Conservation (phyloP, 2,329 filamentous ascomycete genomes). For the Pezicula neosporulosa region DNA sequence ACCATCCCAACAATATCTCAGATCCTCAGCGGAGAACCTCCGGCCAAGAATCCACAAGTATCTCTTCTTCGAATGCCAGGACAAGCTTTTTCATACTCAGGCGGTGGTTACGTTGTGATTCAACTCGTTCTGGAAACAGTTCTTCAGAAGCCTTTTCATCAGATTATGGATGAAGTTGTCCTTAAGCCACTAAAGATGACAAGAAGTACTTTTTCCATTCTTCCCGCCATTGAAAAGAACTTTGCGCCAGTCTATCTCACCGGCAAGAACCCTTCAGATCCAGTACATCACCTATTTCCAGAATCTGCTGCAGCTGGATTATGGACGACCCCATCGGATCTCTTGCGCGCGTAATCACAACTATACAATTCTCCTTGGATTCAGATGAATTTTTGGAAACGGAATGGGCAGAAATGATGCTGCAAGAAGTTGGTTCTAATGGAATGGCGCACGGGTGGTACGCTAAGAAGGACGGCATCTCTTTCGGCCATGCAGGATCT, state of each 20-base stretch:
- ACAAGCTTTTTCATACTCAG: constrained; percentile 6
- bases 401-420: constrained; percentile 7
- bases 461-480: background rate
- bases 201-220: constrained; percentile 2
- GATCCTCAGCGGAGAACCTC: constrained; percentile 4
- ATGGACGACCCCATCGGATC: constrained; percentile 11
- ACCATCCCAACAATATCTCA: background rate
- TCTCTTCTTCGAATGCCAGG: constrained; percentile 3
- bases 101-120: constrained; percentile 6
- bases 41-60: constrained; percentile 5
- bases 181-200: constrained; percentile 7
- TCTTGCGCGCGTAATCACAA: constrained; percentile 3
- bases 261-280: background rate
- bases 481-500: constrained; percentile 7
- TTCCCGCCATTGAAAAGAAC: constrained; percentile 4
- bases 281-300: background rate
- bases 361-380: constrained; percentile 5
- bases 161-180: constrained; percentile 6
- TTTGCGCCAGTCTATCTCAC: constrained; percentile 6
- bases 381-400: constrained; percentile 5
- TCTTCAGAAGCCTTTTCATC: constrained; percentile 4
- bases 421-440: constrained; percentile 7
- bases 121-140: constrained; percentile 8
- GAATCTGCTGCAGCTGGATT: constrained; percentile 9
- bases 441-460: constrained; percentile 7